Evolutionary conservation across 2,329 filamentous ascomycete species (phyloP).

Genomic region (Ophiostoma ips): DNA sequence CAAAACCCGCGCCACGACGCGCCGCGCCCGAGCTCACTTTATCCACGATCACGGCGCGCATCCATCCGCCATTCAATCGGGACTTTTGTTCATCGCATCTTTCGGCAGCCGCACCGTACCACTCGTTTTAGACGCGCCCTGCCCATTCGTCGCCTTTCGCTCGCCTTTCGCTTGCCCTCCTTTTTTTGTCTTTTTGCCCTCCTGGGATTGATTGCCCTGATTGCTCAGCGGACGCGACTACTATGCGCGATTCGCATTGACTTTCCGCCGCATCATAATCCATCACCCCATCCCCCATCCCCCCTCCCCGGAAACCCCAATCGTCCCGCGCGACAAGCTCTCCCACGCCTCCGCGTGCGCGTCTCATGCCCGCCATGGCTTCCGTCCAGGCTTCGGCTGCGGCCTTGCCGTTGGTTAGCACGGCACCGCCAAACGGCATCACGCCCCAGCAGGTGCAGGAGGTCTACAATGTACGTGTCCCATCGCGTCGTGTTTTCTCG

Average conservation of each 20-base stretch:
- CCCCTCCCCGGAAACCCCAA: background rate
- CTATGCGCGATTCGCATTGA: slow-evolving; percentile 8
- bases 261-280: background rate
- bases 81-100: background rate
- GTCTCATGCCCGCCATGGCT: slow-evolving; percentile 45
- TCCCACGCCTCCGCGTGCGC: background rate
- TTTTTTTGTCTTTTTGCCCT: too few species aligned
- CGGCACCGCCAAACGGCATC: slow-evolving; percentile 49
- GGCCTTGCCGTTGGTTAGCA: slow-evolving; percentile 49
- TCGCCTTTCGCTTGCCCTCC: background rate
- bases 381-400: slow-evolving; percentile 60
- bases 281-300: background rate
- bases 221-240: background rate
- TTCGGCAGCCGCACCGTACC: background rate
- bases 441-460: slow-evolving; percentile 69
- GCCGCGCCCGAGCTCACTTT: background rate
- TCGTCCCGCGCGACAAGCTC: slow-evolving; percentile 16
- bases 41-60: background rate
- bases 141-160: background rate
- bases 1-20: slow-evolving; percentile 8
- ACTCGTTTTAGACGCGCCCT: slow-evolving; percentile 4
- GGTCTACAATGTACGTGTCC: slow-evolving; percentile 31
- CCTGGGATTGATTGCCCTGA: too few species aligned
- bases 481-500: background rate
- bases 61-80: slow-evolving; percentile 1